Evolutionary conservation across 2,329 filamentous ascomycete species (phyloP).

Genomic region (Trichoderma oligosporum): DNA sequence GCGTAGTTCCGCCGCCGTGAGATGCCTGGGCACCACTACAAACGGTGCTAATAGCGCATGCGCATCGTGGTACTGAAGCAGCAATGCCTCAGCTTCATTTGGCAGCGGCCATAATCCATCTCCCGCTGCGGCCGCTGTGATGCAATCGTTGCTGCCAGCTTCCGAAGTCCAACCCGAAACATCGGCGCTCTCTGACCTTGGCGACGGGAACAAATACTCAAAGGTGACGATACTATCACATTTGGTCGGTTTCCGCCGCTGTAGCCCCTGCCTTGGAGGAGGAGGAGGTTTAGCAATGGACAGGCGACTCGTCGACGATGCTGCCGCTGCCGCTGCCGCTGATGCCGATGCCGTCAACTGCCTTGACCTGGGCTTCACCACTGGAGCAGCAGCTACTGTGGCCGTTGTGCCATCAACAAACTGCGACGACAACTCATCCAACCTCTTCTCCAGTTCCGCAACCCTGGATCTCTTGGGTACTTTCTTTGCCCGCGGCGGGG

Average conservation of each 20-base stretch:
- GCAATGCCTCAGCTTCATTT: constrained; percentile 39
- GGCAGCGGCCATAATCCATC: constrained; percentile 41
- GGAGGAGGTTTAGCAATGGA: constrained; percentile 10
- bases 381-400: constrained; percentile 5
- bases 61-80: constrained; percentile 36
- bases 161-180: constrained; percentile 15
- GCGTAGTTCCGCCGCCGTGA: constrained; percentile 37
- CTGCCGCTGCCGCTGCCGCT: background rate
- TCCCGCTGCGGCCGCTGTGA: constrained; percentile 8
- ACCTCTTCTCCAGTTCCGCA: constrained; percentile 48
- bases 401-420: constrained; percentile 31
- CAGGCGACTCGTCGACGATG: background rate
- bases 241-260: constrained; percentile 8
- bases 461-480: constrained; percentile 46
- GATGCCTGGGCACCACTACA: constrained; percentile 38
- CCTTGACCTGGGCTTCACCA: background rate
- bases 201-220: constrained; percentile 37
- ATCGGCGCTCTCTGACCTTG: constrained; percentile 24
- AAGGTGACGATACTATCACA: constrained; percentile 26
- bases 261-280: background rate
- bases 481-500: constrained; percentile 46
- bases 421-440: constrained; percentile 47
- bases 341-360: background rate
- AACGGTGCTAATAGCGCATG: constrained; percentile 44
- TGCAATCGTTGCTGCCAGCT: constrained; percentile 1